These are phyloP conservation scores for Fraxinus floribunda DNA, from an alignment of 305 asterid genomes.

Conservation along the genomic window DNA sequence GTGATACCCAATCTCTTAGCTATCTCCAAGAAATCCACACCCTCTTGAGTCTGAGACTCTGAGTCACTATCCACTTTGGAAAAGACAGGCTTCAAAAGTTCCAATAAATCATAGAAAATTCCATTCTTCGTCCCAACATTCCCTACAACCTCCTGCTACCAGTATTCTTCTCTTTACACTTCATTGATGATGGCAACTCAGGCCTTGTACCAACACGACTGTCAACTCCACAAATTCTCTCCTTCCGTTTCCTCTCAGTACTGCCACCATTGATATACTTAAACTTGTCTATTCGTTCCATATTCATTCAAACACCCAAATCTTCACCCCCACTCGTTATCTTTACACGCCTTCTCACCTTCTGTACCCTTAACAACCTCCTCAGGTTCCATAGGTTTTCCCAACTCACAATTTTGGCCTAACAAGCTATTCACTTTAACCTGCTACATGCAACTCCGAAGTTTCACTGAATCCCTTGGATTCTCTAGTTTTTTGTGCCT, in stretches of 20 bases:
- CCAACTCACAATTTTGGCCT: constrained; percentile 9
- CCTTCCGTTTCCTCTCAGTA: constrained; percentile 4
- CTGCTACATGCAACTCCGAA: not conserved
- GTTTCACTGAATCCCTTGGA: not conserved
- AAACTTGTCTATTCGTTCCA: constrained; percentile 24
- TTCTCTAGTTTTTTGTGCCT: not conserved
- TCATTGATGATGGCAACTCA: constrained; percentile 36
- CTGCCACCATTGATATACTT: constrained; percentile 15
- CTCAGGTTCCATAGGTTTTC: not conserved
- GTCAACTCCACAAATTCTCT: not conserved
- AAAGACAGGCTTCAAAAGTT: constrained; percentile 20
- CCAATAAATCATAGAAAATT: constrained; percentile 36
- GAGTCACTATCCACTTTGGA: constrained; percentile 15
- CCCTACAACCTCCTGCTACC: not conserved
- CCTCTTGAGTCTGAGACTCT: constrained; percentile 14
- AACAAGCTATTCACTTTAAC: not conserved
- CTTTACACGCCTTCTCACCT: not conserved
- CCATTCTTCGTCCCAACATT: constrained; percentile 17
- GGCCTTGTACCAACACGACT: constrained; percentile 18
- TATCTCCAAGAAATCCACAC: constrained; percentile 34
- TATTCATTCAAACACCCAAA: constrained; percentile 3
- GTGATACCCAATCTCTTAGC: constrained; percentile 40
- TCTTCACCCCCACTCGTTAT: not conserved
- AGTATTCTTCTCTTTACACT: constrained; percentile 24
- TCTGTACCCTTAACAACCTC: not conserved